Evolutionary conservation across 495 filamentous ascomycete species (phyloP).

Genomic region (Saxispiralis lemnorum): DNA sequence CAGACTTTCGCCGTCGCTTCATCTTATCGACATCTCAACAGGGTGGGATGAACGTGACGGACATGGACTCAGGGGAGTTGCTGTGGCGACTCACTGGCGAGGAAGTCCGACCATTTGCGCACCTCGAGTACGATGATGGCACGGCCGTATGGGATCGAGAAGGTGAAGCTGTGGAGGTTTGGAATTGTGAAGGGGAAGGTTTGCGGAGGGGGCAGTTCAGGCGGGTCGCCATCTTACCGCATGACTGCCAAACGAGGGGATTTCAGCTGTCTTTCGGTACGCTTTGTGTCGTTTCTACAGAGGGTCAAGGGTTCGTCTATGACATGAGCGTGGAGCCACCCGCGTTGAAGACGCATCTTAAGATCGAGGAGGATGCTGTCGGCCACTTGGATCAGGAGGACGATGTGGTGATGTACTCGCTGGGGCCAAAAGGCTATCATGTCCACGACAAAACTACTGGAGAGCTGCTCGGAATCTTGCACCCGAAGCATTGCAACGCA

Average conservation of each 20-base stretch:
- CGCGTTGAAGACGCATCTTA: neutral
- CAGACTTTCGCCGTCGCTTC: conserved; percentile 14
- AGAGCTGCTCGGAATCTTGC: conserved; percentile 2
- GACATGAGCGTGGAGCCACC: conserved; percentile 4
- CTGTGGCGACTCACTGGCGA: conserved; percentile 9
- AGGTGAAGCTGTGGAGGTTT: conserved; percentile 11
- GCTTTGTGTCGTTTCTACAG: conserved; percentile 10
- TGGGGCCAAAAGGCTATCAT: conserved; percentile 11
- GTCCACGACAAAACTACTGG: conserved; percentile 11
- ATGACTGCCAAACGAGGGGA: conserved; percentile 11
- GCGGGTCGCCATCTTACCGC: conserved; percentile 8
- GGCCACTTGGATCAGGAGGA: conserved; percentile 12
- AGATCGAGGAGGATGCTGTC: conserved; percentile 6
- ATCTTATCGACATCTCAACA: conserved; percentile 6
- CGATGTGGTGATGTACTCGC: conserved; percentile 9
- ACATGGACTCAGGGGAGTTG: conserved; percentile 11
- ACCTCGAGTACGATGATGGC: conserved; percentile 15
- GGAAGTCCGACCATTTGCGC: conserved; percentile 9
- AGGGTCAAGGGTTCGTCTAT: conserved; percentile 12
- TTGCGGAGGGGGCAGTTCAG: conserved; percentile 7
- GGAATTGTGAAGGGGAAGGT: conserved; percentile 6
- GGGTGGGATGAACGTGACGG: conserved; percentile 12
- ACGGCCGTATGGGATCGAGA: conserved; percentile 8
- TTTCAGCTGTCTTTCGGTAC: conserved; percentile 10
- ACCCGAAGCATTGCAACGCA: conserved; percentile 4